Evolutionary conservation across 768 basidiomycete genomes (phyloP).

Genomic region (Boletus coccyginus): DNA sequence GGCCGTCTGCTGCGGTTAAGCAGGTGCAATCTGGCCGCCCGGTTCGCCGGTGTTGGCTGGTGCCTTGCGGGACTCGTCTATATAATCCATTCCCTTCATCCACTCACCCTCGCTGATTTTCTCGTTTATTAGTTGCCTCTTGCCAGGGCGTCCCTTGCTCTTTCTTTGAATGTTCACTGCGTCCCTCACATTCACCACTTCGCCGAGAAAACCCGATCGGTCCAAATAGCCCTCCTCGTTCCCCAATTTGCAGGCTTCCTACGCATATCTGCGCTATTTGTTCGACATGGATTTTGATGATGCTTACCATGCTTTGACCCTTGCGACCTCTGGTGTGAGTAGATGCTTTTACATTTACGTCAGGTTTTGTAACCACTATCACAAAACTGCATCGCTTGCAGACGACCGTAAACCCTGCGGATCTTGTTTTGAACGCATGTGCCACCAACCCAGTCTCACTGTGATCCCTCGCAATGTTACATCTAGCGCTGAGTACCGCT

Average conservation of each 20-base stretch:
- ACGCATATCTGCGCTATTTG: background rate
- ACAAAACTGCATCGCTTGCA: background rate
- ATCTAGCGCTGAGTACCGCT: background rate
- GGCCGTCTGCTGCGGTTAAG: background rate
- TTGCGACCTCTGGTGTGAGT: slow-evolving; percentile 2
- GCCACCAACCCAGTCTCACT: background rate
- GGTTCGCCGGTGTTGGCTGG: background rate
- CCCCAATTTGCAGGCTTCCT: background rate
- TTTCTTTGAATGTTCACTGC: slow-evolving; percentile 1
- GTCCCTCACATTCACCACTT: too few species aligned
- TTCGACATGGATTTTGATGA: background rate
- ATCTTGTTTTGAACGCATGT: background rate
- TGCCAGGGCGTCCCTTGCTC: background rate
- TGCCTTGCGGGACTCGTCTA: background rate
- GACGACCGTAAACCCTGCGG: background rate
- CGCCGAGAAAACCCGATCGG: background rate
- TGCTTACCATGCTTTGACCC: background rate
- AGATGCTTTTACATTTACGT: background rate
- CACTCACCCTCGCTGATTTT: background rate
- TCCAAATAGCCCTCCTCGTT: too few species aligned
- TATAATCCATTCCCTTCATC: background rate
- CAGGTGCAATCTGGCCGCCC: background rate
- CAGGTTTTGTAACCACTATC: background rate
- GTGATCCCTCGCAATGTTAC: too few species aligned
- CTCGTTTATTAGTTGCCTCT: background rate